These are phyloP conservation scores for Eremochloa ophiuroides DNA, from an alignment of 176 grass and related monocot species.

Conservation along the genomic window DNA sequence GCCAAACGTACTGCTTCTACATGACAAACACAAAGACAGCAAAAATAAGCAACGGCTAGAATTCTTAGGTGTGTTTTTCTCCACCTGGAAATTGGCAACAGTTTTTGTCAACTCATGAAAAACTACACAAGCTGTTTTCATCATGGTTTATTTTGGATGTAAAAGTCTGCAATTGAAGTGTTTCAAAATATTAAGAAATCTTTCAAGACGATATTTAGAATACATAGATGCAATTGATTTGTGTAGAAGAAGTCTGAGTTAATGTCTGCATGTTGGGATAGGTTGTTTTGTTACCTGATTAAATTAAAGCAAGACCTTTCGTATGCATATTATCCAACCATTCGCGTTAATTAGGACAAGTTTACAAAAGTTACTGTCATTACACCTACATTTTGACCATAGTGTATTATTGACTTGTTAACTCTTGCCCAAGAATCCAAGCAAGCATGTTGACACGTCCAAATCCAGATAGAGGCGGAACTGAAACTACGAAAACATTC, in stretches of 20 bases:
- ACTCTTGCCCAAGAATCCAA: background rate
- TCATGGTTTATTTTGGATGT: background rate
- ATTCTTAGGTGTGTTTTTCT: background rate
- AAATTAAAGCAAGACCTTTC: background rate
- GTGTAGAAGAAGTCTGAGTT: background rate
- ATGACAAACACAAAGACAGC: background rate
- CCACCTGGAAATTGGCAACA: background rate
- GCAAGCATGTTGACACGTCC: background rate
- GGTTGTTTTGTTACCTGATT: too few relatives aligned
- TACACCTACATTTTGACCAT: background rate
- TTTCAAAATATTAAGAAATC: background rate
- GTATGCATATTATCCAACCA: background rate
- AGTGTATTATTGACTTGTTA: background rate
- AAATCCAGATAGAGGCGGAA: background rate
- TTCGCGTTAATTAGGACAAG: background rate
- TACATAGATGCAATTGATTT: background rate
- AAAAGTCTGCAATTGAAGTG: background rate
- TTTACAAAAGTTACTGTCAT: background rate
- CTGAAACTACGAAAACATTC: background rate
- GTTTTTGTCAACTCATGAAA: background rate
- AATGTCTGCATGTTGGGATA: background rate
- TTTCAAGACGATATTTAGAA: background rate
- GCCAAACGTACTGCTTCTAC: conserved; percentile 18
- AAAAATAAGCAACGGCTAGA: background rate
- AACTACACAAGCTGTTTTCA: background rate